Evolutionary conservation across 345 rosid genomes (phyloP), one percentile per base, ranked within the genome.

Genomic region (Populus pruinosa): DNA sequence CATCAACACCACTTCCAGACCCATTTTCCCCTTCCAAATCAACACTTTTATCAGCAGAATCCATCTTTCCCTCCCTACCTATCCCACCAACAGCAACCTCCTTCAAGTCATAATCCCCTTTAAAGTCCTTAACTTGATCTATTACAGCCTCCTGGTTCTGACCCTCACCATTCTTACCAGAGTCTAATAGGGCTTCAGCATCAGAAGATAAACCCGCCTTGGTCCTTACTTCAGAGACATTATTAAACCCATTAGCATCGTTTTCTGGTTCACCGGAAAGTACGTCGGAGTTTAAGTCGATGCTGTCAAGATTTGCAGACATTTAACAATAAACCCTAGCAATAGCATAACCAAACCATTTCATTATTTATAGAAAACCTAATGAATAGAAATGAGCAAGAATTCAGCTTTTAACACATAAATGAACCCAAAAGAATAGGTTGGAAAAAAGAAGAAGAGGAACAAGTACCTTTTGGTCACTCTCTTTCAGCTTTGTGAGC

Each of bases 211-310:
- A 63, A 2, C 38, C 76, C 11, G 16, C 39, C 63, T 27, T 16
- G 35, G 18, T 67, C 6, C n/a, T 39, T 33, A 38, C 17, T 36
- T 33, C 27, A 1, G 25, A 36, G 9, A 2, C 23, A 33, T 71
- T 20, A 41, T 71, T 68, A 61, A 50, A 36, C 68, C 33, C 79
- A 61, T 53, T 13, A 55, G 21, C 82, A 44, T 64, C 82, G 50
- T 77, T 81, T 71, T 70, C 86, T 65, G 53, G 72, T 43, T 81
- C 86, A 59, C 65, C 33, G 36, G 55, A 25, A 77, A 70, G 75
- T 31, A 82, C 87, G 35, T 83, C 87, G n/a, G 83, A 76, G 68
- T 84, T 85, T 25, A 89, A 80, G 72, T 87, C 85, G 72, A 86
- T 86, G 63, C 38, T 77, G 29, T 73, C 84, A 21, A 73, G 31